These are phyloP conservation scores for Leccinum variicolor DNA, from an alignment of 768 basidiomycete genomes.

Conservation along the genomic window DNA sequence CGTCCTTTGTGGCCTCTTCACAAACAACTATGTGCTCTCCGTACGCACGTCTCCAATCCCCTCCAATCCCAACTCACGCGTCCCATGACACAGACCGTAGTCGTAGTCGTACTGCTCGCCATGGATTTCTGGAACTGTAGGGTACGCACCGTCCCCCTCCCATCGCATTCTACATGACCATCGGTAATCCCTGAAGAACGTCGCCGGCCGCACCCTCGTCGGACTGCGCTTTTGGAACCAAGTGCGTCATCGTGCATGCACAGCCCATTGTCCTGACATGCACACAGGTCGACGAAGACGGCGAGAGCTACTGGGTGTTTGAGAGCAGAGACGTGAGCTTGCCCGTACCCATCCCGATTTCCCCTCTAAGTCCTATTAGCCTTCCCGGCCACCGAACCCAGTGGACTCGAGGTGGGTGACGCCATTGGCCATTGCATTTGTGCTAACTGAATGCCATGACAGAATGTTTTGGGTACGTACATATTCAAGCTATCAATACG, in stretches of 20 bases:
- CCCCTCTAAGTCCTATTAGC: constrained; percentile 42
- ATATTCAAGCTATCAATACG: constrained; percentile 4
- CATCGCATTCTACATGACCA: neutral
- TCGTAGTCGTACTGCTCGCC: constrained; percentile 88
- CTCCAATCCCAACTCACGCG: neutral
- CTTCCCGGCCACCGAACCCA: constrained; percentile 83
- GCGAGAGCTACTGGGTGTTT: constrained; percentile 96
- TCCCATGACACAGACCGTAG: constrained; percentile 60
- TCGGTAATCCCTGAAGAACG: constrained; percentile 57
- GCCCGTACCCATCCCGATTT: neutral
- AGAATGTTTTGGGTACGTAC: constrained; percentile 90
- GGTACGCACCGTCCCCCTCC: constrained; percentile 39
- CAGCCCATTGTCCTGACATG: neutral
- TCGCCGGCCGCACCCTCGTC: constrained; percentile 89
- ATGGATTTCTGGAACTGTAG: constrained; percentile 99
- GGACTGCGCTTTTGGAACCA: constrained; percentile 99
- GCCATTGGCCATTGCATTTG: constrained; percentile 2
- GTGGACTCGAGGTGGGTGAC: constrained; percentile 75
- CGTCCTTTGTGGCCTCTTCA: constrained; percentile 88
- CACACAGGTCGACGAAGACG: constrained; percentile 86
- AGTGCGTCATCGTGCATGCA: constrained; percentile 31
- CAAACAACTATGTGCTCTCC: constrained; percentile 88
- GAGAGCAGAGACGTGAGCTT: constrained; percentile 88
- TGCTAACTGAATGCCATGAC: constrained; percentile 6
- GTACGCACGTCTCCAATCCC: constrained; percentile 42